phyloP scores from a whole-genome alignment of 2,329 filamentous ascomycete species.

The Stemphylium beticola region DNA sequence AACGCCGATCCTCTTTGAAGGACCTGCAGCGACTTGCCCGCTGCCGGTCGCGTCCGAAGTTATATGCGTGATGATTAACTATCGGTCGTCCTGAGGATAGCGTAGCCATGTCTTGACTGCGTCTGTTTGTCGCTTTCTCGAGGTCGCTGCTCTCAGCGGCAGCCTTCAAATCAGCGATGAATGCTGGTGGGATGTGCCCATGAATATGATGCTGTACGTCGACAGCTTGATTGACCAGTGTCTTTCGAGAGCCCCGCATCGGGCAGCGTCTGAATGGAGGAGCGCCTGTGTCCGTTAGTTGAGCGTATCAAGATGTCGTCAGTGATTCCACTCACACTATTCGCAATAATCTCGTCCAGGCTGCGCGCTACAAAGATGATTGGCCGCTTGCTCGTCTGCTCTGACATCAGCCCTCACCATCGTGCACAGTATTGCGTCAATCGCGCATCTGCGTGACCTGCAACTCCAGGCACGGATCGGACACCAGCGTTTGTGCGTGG shows the following conservation, averaged over 20 bases:
- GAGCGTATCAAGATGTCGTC: slow-evolving; percentile 2
- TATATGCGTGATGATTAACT: no score
- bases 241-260: slow-evolving; percentile 30
- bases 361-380: slow-evolving; percentile 45
- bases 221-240: slow-evolving; percentile 44
- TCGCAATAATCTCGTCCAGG: slow-evolving; percentile 44
- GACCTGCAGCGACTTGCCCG: no score
- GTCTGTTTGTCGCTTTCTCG: no score
- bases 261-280: slow-evolving; percentile 44
- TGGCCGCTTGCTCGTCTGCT: slow-evolving; percentile 34
- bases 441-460: slow-evolving; percentile 29
- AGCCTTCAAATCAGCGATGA: no score
- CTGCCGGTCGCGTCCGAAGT: no score
- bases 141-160: no score
- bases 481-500: slow-evolving; percentile 43
- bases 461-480: slow-evolving; percentile 39
- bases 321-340: slow-evolving; percentile 32
- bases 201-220: slow-evolving; percentile 50
- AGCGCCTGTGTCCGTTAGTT: slow-evolving; percentile 39
- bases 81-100: no score
- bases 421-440: slow-evolving; percentile 1
- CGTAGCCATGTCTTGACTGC: no score
- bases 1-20: no score
- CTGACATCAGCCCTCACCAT: slow-evolving; percentile 13
- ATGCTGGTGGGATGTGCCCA: slow-evolving; percentile 50